A percentile compares a stretch with the other conserved stretches of the same genome.
phyloP scores from a whole-genome alignment of 1,284 basidiomycete genomes.

The Paramarasmius palmivorus region DNA sequence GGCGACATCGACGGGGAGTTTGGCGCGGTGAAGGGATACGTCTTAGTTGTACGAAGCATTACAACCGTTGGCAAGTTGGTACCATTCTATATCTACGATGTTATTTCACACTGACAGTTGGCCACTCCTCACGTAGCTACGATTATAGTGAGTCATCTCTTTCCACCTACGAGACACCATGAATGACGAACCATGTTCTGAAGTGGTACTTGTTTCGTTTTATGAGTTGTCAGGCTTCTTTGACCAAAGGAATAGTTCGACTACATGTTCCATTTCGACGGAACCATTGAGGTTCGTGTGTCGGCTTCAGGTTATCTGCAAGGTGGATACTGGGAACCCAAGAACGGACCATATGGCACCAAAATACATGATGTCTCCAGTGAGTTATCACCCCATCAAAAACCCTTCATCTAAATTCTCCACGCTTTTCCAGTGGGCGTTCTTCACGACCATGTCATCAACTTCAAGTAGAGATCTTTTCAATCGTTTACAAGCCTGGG shows the following conservation, averaged over 20 bases:
- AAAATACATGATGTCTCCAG: too few species aligned
- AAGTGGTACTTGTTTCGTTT: too few species aligned
- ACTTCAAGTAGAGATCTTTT: constrained; percentile 43
- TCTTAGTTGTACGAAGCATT: constrained; percentile 56
- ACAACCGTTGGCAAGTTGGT: constrained; percentile 64
- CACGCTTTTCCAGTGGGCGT: constrained; percentile 50
- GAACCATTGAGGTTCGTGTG: constrained; percentile 63
- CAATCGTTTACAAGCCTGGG: background rate
- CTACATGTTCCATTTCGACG: constrained; percentile 67
- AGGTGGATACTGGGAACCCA: constrained; percentile 54
- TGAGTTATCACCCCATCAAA: background rate
- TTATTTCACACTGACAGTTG: too few species aligned
- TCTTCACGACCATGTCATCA: constrained; percentile 72
- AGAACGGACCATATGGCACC: constrained; percentile 47
- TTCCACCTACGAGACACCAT: too few species aligned
- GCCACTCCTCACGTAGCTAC: constrained; percentile 37
- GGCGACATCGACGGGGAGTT: constrained; percentile 52
- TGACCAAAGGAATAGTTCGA: constrained; percentile 55
- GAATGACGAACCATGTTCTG: too few species aligned
- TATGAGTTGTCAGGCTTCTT: too few species aligned
- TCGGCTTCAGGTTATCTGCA: constrained; percentile 72
- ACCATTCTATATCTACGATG: too few species aligned
- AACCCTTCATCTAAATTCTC: constrained; percentile 14
- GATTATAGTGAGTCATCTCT: constrained; percentile 46
- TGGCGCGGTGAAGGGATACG: constrained; percentile 60